Conservation (phyloP, 2,329 filamentous ascomycete species). For the Bipolaris bicolor region DNA sequence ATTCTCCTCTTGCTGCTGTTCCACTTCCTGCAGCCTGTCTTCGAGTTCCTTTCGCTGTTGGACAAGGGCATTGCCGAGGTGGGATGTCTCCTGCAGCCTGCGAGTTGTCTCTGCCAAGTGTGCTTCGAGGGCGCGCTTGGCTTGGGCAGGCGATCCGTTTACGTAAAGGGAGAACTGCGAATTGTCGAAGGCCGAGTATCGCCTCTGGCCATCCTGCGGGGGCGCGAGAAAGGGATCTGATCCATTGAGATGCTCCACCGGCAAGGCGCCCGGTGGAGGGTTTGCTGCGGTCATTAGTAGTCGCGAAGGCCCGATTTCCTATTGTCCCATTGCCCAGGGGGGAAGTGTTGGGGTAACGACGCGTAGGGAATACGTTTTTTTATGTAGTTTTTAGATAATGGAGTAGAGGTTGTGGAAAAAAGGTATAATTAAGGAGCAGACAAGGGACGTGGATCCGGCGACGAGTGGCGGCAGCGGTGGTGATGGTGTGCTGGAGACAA, state of each 20-base stretch:
- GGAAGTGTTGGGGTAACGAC: constrained; percentile 4
- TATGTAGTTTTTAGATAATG: constrained; percentile 3
- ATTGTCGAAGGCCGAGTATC: constrained; percentile 83
- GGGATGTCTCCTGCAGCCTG: constrained; percentile 87
- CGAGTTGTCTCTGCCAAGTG: constrained; percentile 93
- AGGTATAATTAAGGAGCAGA: constrained; percentile 10
- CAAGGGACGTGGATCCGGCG: constrained; percentile 8
- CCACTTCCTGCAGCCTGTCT: constrained; percentile 82
- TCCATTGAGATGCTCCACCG: constrained; percentile 46
- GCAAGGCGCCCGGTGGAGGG: constrained; percentile 49
- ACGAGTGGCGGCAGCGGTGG: constrained; percentile 4
- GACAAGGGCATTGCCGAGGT: constrained; percentile 83
- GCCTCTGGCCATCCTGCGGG: constrained; percentile 52
- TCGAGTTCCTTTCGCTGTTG: constrained; percentile 84
- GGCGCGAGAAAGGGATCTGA: constrained; percentile 55
- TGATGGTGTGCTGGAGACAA: constrained; percentile 13
- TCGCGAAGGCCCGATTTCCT: constrained; percentile 19
- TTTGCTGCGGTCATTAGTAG: constrained; percentile 53
- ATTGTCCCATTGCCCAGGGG: constrained; percentile 39
- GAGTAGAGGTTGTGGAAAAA: constrained; percentile 1
- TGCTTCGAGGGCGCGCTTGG: constrained; percentile 85
- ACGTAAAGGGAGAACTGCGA: constrained; percentile 79
- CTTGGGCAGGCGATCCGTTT: constrained; percentile 80
- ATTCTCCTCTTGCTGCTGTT: constrained; percentile 70
- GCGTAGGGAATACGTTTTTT: constrained; percentile 3